Percentiles rank a stretch among this genome's conserved stretches.
Evolutionary conservation across 2,329 filamentous ascomycete genomes (phyloP).

Genomic region (Aspergillus sp.): DNA sequence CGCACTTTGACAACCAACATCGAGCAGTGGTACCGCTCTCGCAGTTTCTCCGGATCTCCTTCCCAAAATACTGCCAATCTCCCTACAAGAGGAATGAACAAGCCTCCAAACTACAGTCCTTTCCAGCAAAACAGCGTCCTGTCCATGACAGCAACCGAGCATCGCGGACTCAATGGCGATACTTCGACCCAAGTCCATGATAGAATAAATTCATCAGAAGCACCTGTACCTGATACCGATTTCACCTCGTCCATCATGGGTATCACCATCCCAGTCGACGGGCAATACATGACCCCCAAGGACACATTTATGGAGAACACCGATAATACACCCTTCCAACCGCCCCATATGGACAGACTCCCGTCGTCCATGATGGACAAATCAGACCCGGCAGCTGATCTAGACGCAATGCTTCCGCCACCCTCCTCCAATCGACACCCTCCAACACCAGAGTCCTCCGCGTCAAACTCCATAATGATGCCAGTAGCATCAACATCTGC

Average conservation of each 20-base stretch:
- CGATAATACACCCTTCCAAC: constrained; percentile 29
- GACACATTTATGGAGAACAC: constrained; percentile 36
- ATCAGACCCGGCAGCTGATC: constrained; percentile 25
- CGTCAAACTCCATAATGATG: constrained; percentile 29
- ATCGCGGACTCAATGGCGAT: constrained; percentile 8
- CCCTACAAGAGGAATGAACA: constrained; percentile 2
- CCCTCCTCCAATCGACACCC: constrained; percentile 31
- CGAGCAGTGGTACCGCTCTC: constrained; percentile 33
- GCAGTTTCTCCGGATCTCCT: constrained; percentile 18
- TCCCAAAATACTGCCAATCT: constrained; percentile 10
- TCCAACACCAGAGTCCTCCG: constrained; percentile 39
- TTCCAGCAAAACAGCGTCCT: constrained; percentile 11
- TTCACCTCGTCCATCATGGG: constrained; percentile 37
- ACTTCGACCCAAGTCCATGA: constrained; percentile 19
- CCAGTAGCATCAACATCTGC: constrained; percentile 15
- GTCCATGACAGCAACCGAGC: constrained; percentile 11
- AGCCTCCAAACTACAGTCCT: constrained; percentile 1
- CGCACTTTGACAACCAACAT: constrained; percentile 35
- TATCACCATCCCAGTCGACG: constrained; percentile 39
- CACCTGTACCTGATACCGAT: constrained; percentile 24
- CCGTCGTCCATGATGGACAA: constrained; percentile 26
- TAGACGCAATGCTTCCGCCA: constrained; percentile 26
- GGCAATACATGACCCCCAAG: constrained; percentile 38
- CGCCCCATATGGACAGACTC: constrained; percentile 13
- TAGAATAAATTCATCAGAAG: constrained; percentile 18